A percentile compares a stretch with the other conserved stretches of the same genome.
These are phyloP conservation scores for Colletotrichum somersetense DNA, from an alignment of 2,329 filamentous ascomycete genomes.

Conservation along the genomic window DNA sequence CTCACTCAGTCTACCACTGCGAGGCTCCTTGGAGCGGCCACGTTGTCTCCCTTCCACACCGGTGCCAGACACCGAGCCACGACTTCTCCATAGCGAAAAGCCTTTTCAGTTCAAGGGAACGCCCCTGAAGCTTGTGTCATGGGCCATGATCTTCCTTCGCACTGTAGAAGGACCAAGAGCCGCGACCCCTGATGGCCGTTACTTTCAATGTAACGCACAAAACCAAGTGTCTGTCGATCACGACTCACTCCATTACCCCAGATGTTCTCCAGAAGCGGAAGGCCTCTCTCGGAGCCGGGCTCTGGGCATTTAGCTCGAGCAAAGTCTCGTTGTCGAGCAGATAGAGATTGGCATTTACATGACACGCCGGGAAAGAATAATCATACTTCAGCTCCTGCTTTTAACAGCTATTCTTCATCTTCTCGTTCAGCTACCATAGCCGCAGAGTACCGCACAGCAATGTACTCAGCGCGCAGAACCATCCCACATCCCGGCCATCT, in stretches of 20 bases:
- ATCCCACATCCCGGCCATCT: not conserved
- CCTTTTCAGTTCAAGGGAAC: not conserved
- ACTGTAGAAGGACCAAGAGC: not conserved
- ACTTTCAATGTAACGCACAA: not conserved
- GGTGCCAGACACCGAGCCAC: not conserved
- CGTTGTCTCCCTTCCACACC: too few relatives aligned
- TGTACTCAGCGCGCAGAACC: too few relatives aligned
- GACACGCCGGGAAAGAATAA: not conserved
- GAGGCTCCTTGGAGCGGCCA: too few relatives aligned
- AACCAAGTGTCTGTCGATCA: not conserved
- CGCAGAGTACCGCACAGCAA: not conserved
- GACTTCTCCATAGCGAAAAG: not conserved
- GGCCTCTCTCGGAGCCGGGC: not conserved
- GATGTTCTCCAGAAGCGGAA: not conserved
- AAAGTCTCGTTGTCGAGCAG: not conserved
- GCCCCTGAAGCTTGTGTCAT: not conserved
- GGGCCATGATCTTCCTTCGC: not conserved
- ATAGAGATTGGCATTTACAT: not conserved
- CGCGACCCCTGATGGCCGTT: not conserved
- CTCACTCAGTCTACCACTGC: too few relatives aligned
- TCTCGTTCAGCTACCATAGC: not conserved
- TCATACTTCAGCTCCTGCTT: not conserved
- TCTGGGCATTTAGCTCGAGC: not conserved
- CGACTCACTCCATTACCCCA: not conserved
- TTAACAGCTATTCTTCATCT: not conserved